Conservation (phyloP, 2,329 filamentous ascomycete genomes). For the Colletotrichum cuscutae region DNA sequence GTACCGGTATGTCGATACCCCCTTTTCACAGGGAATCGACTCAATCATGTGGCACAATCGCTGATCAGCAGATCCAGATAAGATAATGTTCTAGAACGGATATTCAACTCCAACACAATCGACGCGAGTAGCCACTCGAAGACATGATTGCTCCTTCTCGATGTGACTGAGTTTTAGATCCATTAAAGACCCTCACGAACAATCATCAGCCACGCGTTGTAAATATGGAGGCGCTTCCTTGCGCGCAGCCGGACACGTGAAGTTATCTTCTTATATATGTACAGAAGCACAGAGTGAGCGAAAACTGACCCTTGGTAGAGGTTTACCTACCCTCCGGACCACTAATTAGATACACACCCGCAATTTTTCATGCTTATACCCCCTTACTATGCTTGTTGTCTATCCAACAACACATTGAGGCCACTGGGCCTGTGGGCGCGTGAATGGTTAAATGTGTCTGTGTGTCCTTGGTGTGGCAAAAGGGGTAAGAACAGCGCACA, state of each 20-base stretch:
- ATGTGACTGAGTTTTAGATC: background rate
- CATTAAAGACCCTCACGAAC: background rate
- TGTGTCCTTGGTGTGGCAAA: background rate
- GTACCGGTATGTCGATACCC: too few relatives aligned
- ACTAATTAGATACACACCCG: background rate
- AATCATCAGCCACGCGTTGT: constrained; percentile 7
- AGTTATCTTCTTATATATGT: constrained; percentile 21
- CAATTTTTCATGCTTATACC: background rate
- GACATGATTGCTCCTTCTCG: background rate
- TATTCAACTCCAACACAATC: background rate
- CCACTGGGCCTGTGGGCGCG: background rate
- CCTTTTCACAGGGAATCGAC: background rate
- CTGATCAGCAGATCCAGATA: background rate
- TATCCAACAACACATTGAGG: background rate
- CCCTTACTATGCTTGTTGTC: background rate
- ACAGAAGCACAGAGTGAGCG: constrained; percentile 22
- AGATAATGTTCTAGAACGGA: background rate
- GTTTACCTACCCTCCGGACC: background rate
- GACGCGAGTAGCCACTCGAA: background rate
- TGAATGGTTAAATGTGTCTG: background rate
- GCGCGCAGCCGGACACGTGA: background rate
- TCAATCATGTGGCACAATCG: background rate
- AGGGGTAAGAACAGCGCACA: background rate
- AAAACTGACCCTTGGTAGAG: background rate
- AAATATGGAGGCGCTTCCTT: background rate